These are phyloP conservation scores for Podosphaera fusca DNA, from an alignment of 2,329 filamentous ascomycete genomes.

Conservation along the genomic window DNA sequence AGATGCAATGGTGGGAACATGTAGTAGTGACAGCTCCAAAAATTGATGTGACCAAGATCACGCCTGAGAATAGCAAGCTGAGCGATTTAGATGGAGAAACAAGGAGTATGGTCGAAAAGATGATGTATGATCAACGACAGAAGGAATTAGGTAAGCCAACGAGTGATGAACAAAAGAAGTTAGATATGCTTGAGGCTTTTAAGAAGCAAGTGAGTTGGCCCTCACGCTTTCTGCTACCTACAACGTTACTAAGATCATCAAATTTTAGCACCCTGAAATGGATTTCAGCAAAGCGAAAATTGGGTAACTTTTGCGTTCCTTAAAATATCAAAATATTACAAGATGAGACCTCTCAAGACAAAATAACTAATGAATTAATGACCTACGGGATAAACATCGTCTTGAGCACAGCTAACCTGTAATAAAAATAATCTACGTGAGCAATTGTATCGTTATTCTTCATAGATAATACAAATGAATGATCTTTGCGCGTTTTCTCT, in stretches of 20 bases:
- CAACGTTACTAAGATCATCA: not conserved
- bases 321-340: too few relatives aligned
- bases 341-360: too few relatives aligned
- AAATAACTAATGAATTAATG: too few relatives aligned
- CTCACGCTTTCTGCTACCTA: not conserved
- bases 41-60: slow-evolving; percentile 89
- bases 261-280: slow-evolving; percentile 34
- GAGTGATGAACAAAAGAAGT: slow-evolving; percentile 88
- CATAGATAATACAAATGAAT: too few relatives aligned
- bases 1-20: slow-evolving; percentile 97
- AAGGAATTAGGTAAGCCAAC: slow-evolving; percentile 80
- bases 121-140: slow-evolving; percentile 98
- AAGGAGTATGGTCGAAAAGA: slow-evolving; percentile 95
- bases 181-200: slow-evolving; percentile 82
- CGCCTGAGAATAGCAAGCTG: slow-evolving; percentile 76
- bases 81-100: slow-evolving; percentile 89
- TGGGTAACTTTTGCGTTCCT: slow-evolving; percentile 17
- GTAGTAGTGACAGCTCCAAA: slow-evolving; percentile 68
- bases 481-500: too few relatives aligned
- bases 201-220: slow-evolving; percentile 24
- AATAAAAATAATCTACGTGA: too few relatives aligned
- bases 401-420: too few relatives aligned
- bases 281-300: slow-evolving; percentile 51
- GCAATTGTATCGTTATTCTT: too few relatives aligned
- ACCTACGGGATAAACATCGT: too few relatives aligned